These are phyloP conservation scores for Arthrobotrys iridis DNA, from an alignment of 2,329 filamentous ascomycete species.

Conservation along the genomic window DNA sequence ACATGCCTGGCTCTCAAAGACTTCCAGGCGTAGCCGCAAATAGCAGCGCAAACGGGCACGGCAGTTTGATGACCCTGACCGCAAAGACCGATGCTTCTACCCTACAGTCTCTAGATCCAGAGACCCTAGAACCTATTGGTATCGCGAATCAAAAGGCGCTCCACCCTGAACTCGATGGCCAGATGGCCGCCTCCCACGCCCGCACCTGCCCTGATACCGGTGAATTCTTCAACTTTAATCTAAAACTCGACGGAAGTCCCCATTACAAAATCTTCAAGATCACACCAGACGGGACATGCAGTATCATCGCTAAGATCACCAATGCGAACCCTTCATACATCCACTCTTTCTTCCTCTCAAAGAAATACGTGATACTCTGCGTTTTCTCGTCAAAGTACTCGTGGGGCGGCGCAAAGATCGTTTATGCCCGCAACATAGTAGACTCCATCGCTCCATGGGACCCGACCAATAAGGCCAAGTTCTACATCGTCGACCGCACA, in stretches of 20 bases:
- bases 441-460: constrained; percentile 75
- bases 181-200: constrained; percentile 75
- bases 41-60: constrained; percentile 54
- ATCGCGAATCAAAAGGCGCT: constrained; percentile 70
- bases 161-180: constrained; percentile 75
- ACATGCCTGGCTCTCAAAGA: constrained; percentile 67
- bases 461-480: constrained; percentile 68
- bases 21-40: constrained; percentile 13
- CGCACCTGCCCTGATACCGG: constrained; percentile 76
- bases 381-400: constrained; percentile 74
- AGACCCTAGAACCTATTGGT: constrained; percentile 77
- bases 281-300: constrained; percentile 71
- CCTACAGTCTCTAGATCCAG: constrained; percentile 72
- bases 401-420: constrained; percentile 69
- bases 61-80: constrained; percentile 61
- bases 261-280: constrained; percentile 75
- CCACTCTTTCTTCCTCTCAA: constrained; percentile 81
- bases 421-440: constrained; percentile 74
- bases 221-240: constrained; percentile 83
- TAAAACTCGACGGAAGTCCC: constrained; percentile 69
- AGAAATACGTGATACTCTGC: constrained; percentile 76
- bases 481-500: constrained; percentile 78
- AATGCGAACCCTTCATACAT: constrained; percentile 73
- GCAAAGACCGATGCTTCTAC: constrained; percentile 70
- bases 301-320: constrained; percentile 75